Base-by-base conservation (phyloP, 148 eudicot species). In the Arbutus unedo region DNA sequence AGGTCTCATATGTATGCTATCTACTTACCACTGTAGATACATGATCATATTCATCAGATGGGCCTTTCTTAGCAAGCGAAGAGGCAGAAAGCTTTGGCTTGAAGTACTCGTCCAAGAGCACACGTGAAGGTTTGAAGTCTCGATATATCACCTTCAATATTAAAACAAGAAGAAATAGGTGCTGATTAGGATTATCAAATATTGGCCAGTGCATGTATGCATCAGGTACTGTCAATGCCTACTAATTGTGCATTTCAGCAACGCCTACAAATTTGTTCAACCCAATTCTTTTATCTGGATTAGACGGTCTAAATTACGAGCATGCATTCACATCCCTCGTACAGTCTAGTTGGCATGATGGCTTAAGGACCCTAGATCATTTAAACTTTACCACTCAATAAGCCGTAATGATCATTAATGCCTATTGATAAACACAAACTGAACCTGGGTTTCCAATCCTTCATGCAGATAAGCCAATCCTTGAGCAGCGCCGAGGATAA, bases 401-500 rank as follows among this genome's bases (percentile, higher is more conserved):
- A 49, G 31, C 25, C 0, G 0, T 19, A 48, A 47, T 2, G 4
- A 48, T 56, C 2, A 57, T 41, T 54, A 41, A 43, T 6, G 31
- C 44, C 44, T 4, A 78, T 13, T 79, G 72, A 66, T 13, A 56
- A 71, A 47, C 83, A 62, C 54, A 81, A 80, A 68, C 5, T 74
- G 38, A 74, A 94, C 98, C 93, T 88, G 93, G 77, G 91, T 84
- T 90, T 95, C 94, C 87, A 91, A 67, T 64, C 91, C 97, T 18
- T 90, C 88, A 21, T 95, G 98, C 49, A 95, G 86, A 85, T 93
- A 95, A 21, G 90, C 91, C 89, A 95, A 84, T 59, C 98, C 97
- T 89, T 92, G 88, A 79, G 98, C 98, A 16, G 98, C 93, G 56
- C 96, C 94, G 23, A 93, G 82, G 85, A 93, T 89, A 86, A 93